A percentile compares a stretch with the other conserved stretches of the same genome.
These are phyloP conservation scores for Polygonum maritimum DNA, from an alignment of 148 eudicot genomes.

Conservation along the genomic window DNA sequence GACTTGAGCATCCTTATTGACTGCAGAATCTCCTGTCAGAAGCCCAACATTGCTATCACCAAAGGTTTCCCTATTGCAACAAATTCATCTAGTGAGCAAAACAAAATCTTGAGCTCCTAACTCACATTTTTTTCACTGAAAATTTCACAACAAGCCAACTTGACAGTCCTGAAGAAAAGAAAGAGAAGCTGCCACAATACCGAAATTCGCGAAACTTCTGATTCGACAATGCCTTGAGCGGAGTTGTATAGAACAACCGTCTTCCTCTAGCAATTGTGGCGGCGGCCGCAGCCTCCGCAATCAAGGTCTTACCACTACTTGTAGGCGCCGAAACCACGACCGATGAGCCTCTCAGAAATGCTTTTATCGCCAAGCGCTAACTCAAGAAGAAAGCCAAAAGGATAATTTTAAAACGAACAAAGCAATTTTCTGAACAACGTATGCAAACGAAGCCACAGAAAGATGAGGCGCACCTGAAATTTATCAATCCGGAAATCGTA, in stretches of 20 bases:
- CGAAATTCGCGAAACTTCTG: slow-evolving; percentile 95
- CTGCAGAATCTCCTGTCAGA: slow-evolving; percentile 91
- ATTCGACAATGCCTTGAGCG: slow-evolving; percentile 91
- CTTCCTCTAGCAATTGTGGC: slow-evolving; percentile 82
- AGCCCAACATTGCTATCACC: slow-evolving; percentile 92
- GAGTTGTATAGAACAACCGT: slow-evolving; percentile 87
- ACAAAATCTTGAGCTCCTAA: background rate
- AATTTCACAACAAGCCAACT: background rate
- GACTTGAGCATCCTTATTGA: slow-evolving; percentile 91
- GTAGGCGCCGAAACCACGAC: slow-evolving; percentile 99
- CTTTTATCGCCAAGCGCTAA: slow-evolving; percentile 71
- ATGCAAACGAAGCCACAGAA: background rate
- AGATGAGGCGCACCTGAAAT: slow-evolving; percentile 53
- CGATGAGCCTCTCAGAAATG: slow-evolving; percentile 86
- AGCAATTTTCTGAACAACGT: slow-evolving; percentile 1
- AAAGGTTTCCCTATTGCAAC: slow-evolving; percentile 58
- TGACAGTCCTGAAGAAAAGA: background rate
- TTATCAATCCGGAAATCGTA: slow-evolving; percentile 82
- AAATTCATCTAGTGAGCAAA: background rate
- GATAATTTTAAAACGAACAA: slow-evolving; percentile 4
- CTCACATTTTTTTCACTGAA: background rate
- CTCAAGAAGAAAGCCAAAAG: slow-evolving; percentile 4
- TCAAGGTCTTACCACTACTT: slow-evolving; percentile 92
- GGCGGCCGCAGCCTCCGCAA: slow-evolving; percentile 94
- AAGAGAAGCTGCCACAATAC: slow-evolving; percentile 18